Conservation (phyloP, 352 stramenopile genomes). For the Phytophthora syringae region DNA sequence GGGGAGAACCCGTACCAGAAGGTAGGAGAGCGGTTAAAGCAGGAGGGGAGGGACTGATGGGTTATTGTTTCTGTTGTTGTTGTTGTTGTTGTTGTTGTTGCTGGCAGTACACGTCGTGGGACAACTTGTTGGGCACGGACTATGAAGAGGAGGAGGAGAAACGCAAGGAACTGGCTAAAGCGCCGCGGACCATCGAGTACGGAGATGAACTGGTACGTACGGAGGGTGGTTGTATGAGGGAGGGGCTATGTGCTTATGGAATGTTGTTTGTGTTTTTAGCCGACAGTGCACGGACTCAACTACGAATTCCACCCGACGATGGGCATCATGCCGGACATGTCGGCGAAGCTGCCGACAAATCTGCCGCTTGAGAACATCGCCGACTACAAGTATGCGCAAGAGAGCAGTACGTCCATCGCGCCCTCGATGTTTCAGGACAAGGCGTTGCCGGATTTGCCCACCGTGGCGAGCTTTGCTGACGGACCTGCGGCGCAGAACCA, state of each 20-base stretch:
- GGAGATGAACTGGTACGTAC: conserved; percentile 74
- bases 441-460: conserved; percentile 68
- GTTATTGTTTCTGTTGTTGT: not conserved
- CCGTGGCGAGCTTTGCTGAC: conserved; percentile 68
- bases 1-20: conserved; percentile 90
- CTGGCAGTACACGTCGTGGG: conserved; percentile 85
- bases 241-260: not conserved
- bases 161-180: conserved; percentile 80
- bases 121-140: conserved; percentile 86
- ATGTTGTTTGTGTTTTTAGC: conserved; percentile 35
- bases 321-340: conserved; percentile 71
- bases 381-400: conserved; percentile 80
- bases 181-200: conserved; percentile 81
- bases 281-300: conserved; percentile 70
- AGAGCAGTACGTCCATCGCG: conserved; percentile 72
- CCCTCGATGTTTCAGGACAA: conserved; percentile 88
- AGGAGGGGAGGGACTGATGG: conserved; percentile 2
- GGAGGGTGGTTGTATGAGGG: not conserved
- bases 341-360: conserved; percentile 78
- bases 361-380: conserved; percentile 82
- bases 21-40: conserved; percentile 33
- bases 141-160: conserved; percentile 90
- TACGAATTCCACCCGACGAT: conserved; percentile 83
- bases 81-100: conserved; percentile 1
- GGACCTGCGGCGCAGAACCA: conserved; percentile 72